These are phyloP conservation scores for Oryza meyeriana DNA, from an alignment of 176 grass and related monocot species.

Conservation along the genomic window DNA sequence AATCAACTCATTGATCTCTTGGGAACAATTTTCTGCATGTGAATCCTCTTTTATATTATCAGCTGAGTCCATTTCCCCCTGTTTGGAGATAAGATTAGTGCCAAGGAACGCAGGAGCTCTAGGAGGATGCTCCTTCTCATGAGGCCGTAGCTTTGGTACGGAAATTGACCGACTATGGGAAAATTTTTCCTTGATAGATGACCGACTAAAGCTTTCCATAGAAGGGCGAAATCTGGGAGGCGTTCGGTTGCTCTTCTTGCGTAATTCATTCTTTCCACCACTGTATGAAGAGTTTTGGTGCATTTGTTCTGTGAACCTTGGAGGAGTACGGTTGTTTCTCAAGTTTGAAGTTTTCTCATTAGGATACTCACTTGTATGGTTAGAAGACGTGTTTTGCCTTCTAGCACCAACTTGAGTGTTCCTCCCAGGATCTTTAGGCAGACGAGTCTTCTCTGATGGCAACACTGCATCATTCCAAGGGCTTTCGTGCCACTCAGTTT, in stretches of 20 bases:
- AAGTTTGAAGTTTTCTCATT: slow-evolving; percentile 38
- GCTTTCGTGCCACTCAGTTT: slow-evolving; percentile 81
- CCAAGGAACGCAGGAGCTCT: slow-evolving; percentile 48
- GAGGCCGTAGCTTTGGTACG: slow-evolving; percentile 38
- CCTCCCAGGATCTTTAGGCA: slow-evolving; percentile 42
- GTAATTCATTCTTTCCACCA: slow-evolving; percentile 31
- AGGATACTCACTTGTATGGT: slow-evolving; percentile 20
- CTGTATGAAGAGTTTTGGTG: slow-evolving; percentile 33
- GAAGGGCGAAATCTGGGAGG: slow-evolving; percentile 46
- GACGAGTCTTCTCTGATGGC: slow-evolving; percentile 37
- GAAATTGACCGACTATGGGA: slow-evolving; percentile 48
- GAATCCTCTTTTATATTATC: slow-evolving; percentile 34
- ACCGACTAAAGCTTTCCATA: slow-evolving; percentile 34
- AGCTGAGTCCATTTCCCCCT: slow-evolving; percentile 27
- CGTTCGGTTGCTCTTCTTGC: slow-evolving; percentile 47
- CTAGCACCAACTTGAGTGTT: slow-evolving; percentile 33
- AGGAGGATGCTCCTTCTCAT: slow-evolving; percentile 40
- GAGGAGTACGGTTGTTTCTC: slow-evolving; percentile 44
- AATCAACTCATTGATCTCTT: slow-evolving; percentile 42
- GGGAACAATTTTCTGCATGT: slow-evolving; percentile 46
- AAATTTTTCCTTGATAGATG: slow-evolving; percentile 43
- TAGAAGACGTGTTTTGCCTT: slow-evolving; percentile 47
- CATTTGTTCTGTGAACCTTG: slow-evolving; percentile 37
- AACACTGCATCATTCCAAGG: slow-evolving; percentile 58
- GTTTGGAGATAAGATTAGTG: slow-evolving; percentile 24